A percentile compares a stretch with the other conserved stretches of the same genome.
Conservation (phyloP, 768 basidiomycete genomes). For the Suillus luteus region DNA sequence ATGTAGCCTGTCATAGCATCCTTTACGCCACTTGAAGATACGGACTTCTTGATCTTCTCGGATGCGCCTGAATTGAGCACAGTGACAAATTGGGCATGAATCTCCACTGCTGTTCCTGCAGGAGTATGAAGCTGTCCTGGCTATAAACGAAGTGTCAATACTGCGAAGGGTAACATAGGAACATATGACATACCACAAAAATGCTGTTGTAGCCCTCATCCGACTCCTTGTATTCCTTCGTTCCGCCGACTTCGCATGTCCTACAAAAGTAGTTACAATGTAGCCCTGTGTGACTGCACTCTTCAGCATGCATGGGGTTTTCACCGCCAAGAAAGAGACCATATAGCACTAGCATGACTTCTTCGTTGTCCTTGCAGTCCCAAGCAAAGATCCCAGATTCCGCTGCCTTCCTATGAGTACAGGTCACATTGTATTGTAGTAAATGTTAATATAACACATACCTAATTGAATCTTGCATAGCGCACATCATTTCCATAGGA, state of each 20-base stretch:
- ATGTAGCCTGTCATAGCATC: too few relatives aligned
- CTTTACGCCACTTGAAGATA: too few relatives aligned
- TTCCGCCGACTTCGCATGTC: conserved; percentile 36
- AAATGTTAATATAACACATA: conserved; percentile 9
- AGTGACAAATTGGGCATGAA: conserved; percentile 11
- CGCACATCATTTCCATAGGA: conserved; percentile 36
- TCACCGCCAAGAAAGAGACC: conserved; percentile 27
- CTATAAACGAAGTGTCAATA: neutral
- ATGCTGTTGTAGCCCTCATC: conserved; percentile 30
- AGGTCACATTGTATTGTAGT: too few relatives aligned
- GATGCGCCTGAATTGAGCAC: neutral
- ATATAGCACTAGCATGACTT: conserved; percentile 30
- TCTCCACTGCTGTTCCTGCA: neutral
- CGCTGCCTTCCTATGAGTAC: conserved; percentile 13
- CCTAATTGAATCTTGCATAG: conserved; percentile 30
- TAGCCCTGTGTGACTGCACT: conserved; percentile 35
- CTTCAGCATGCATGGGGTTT: conserved; percentile 41
- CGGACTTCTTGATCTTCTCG: conserved; percentile 6
- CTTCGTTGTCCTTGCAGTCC: conserved; percentile 24
- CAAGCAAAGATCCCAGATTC: conserved; percentile 20
- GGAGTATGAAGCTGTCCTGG: conserved; percentile 9
- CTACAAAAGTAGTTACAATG: conserved; percentile 36
- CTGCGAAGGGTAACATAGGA: neutral
- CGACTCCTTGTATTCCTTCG: conserved; percentile 20
- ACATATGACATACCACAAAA: conserved; percentile 20